These are phyloP conservation scores for Prunus campanulata DNA, from an alignment of 306 rosid genomes.

Conservation along the genomic window DNA sequence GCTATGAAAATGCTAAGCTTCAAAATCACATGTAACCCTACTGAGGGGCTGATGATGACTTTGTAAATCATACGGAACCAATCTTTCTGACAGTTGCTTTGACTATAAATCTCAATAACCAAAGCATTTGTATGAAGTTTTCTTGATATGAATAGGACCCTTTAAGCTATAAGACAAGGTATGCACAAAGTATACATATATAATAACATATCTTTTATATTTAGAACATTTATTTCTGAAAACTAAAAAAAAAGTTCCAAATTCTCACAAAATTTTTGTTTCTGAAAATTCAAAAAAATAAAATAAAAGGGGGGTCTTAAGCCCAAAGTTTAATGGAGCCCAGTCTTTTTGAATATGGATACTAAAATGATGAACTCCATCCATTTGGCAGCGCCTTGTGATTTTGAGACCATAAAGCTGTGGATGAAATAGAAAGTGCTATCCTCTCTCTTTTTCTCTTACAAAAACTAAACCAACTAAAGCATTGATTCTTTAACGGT, in stretches of 20 bases:
- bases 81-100: background rate
- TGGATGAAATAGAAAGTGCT: constrained; percentile 59
- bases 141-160: too few species aligned
- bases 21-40: background rate
- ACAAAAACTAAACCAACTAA: constrained; percentile 9
- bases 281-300: too few species aligned
- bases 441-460: constrained; percentile 41
- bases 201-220: too few species aligned
- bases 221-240: background rate
- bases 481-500: constrained; percentile 21
- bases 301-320: background rate
- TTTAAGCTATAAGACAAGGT: too few species aligned
- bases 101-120: background rate
- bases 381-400: background rate
- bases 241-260: too few species aligned
- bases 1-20: background rate
- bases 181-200: too few species aligned
- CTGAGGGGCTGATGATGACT: background rate
- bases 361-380: background rate
- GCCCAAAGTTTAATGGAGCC: background rate
- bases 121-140: too few species aligned
- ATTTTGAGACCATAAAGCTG: constrained; percentile 27
- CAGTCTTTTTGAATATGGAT: background rate
- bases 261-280: too few species aligned
- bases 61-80: background rate